phyloP scores from a whole-genome alignment of 768 basidiomycete genomes.

The Lactarius psammicola region DNA sequence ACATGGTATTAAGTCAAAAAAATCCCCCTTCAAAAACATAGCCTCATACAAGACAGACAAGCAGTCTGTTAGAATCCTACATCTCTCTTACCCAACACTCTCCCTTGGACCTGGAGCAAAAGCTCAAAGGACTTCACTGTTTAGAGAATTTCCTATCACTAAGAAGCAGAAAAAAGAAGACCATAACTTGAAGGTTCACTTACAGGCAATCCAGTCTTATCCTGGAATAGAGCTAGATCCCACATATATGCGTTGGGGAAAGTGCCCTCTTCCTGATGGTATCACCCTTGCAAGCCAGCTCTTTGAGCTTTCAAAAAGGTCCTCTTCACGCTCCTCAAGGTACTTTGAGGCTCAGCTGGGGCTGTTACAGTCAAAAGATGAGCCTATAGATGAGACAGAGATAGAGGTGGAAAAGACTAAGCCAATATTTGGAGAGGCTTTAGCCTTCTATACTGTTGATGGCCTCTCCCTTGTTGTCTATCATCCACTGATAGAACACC shows the following conservation, averaged over 20 bases:
- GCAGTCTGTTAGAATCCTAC: not conserved
- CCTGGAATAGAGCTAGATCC: not conserved
- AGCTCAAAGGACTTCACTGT: not conserved
- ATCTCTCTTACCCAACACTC: not conserved
- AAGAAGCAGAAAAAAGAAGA: not conserved
- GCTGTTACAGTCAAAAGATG: not conserved
- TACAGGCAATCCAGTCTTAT: not conserved
- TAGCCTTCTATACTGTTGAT: not conserved
- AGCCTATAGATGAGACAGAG: not conserved
- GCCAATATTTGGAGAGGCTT: not conserved
- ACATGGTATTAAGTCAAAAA: no score
- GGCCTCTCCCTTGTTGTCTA: not conserved
- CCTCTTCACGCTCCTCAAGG: not conserved
- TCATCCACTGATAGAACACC: not conserved
- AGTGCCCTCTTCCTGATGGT: not conserved
- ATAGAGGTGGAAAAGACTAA: not conserved
- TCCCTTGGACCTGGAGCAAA: constrained; percentile 27
- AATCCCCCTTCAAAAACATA: no score
- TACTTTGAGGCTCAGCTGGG: not conserved
- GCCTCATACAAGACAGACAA: no score
- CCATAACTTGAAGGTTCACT: not conserved
- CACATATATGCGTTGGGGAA: not conserved
- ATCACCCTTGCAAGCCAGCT: not conserved
- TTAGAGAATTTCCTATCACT: not conserved
- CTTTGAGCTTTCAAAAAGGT: no score